A percentile compares a stretch with the other conserved stretches of the same genome.
phyloP scores from a whole-genome alignment of 768 basidiomycete species.

The Boletus eberwhitei region DNA sequence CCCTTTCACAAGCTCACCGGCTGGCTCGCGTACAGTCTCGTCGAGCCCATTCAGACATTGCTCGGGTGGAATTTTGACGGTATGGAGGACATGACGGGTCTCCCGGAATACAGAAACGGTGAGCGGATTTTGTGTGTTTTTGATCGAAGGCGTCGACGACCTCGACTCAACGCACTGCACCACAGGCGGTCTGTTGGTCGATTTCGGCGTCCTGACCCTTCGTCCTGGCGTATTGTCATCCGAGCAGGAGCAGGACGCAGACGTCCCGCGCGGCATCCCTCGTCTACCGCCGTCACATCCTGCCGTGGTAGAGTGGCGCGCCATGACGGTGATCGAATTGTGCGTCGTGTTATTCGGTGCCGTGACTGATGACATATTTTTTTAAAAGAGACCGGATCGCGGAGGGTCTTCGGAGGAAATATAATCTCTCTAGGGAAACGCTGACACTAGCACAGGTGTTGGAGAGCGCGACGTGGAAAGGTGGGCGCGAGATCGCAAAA shows the following conservation, averaged over 20 bases:
- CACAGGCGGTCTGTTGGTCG: conserved; percentile 82
- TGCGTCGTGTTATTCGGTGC: conserved; percentile 36
- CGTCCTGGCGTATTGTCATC: conserved; percentile 52
- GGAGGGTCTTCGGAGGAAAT: conserved; percentile 56
- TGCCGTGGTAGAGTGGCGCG: conserved; percentile 94
- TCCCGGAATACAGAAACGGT: conserved; percentile 95
- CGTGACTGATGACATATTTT: not conserved
- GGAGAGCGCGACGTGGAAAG: conserved; percentile 96
- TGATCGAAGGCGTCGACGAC: not conserved
- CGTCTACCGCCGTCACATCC: conserved; percentile 74
- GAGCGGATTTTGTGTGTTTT: not conserved
- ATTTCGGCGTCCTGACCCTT: conserved; percentile 75
- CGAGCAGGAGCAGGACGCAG: conserved; percentile 26
- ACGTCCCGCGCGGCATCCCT: conserved; percentile 46
- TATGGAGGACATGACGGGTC: conserved; percentile 80
- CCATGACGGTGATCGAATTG: conserved; percentile 92
- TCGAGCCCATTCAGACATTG: conserved; percentile 76
- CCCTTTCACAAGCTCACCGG: conserved; percentile 96
- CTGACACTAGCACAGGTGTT: conserved; percentile 84
- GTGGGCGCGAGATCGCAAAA: conserved; percentile 89
- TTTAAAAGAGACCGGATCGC: conserved; percentile 67
- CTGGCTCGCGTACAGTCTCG: conserved; percentile 89
- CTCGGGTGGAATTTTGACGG: conserved; percentile 83
- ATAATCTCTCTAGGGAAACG: conserved; percentile 47
- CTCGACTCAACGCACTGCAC: not conserved